Evolutionary conservation across 352 stramenopile genomes (phyloP).

Genomic region (Globisporangium middletonii): DNA sequence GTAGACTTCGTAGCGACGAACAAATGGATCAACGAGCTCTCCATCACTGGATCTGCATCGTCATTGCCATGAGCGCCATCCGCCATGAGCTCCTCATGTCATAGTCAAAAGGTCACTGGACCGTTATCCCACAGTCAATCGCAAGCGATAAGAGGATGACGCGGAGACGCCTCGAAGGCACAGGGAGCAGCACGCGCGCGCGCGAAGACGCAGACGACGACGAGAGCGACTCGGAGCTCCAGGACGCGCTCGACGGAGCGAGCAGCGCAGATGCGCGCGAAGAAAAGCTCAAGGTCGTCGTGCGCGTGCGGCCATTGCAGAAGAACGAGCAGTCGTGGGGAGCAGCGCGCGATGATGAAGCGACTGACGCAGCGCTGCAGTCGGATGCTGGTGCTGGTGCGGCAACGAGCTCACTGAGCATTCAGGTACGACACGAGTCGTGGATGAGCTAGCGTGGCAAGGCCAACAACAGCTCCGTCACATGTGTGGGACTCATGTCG

Average conservation of each 20-base stretch:
- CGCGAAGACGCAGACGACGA: neutral
- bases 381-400: neutral
- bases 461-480: too few relatives aligned
- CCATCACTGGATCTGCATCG: neutral
- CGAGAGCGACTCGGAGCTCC: neutral
- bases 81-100: too few relatives aligned
- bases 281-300: conserved; percentile 60
- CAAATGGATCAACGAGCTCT: too few relatives aligned
- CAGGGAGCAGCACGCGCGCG: neutral
- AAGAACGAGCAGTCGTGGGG: conserved; percentile 41
- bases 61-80: neutral
- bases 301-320: conserved; percentile 49
- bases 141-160: neutral
- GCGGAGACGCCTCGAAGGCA: neutral
- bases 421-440: conserved; percentile 18
- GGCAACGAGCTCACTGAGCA: conserved; percentile 21
- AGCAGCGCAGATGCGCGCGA: conserved; percentile 11
- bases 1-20: too few relatives aligned
- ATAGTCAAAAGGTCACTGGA: too few relatives aligned
- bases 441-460: neutral
- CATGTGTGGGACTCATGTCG: neutral
- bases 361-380: neutral
- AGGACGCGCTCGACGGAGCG: neutral
- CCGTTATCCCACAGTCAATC: too few relatives aligned
- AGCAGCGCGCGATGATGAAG: conserved; percentile 2